Conservation (phyloP, 345 rosid species). For the Populus pruinosa region DNA sequence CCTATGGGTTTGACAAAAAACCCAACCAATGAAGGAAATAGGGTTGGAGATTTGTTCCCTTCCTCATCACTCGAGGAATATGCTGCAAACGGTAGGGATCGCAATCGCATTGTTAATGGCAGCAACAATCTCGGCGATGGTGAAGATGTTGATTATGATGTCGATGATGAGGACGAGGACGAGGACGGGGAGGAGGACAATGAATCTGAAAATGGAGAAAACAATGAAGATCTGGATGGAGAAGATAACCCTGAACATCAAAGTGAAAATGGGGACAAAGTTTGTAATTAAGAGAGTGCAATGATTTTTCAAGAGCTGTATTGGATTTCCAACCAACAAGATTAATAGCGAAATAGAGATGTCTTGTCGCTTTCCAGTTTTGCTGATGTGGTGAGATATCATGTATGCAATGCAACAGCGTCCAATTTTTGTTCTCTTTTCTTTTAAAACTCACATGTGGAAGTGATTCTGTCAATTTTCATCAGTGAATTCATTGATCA, state of each 20-base stretch:
- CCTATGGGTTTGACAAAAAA: constrained; percentile 39
- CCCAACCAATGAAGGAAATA: constrained; percentile 45
- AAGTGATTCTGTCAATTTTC: too few species aligned
- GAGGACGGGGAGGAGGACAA: neutral
- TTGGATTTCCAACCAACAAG: neutral
- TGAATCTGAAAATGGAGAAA: neutral
- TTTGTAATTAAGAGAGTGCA: neutral
- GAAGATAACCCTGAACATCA: neutral
- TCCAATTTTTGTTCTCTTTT: too few species aligned
- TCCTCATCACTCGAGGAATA: constrained; percentile 66
- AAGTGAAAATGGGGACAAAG: neutral
- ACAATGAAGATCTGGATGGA: constrained; percentile 15
- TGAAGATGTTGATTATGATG: constrained; percentile 21
- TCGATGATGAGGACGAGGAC: constrained; percentile 17
- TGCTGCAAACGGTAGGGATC: constrained; percentile 36
- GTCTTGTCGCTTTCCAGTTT: neutral
- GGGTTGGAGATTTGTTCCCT: constrained; percentile 78
- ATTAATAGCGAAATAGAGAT: neutral
- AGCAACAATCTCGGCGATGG: neutral
- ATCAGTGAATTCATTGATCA: too few species aligned
- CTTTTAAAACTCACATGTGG: too few species aligned
- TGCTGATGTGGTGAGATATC: neutral
- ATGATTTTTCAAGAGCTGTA: neutral
- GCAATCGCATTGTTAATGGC: neutral
- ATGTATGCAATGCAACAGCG: neutral